Evolutionary conservation across 2,329 filamentous ascomycete species (phyloP).

Genomic region (Dendrostoma leiphaemia): DNA sequence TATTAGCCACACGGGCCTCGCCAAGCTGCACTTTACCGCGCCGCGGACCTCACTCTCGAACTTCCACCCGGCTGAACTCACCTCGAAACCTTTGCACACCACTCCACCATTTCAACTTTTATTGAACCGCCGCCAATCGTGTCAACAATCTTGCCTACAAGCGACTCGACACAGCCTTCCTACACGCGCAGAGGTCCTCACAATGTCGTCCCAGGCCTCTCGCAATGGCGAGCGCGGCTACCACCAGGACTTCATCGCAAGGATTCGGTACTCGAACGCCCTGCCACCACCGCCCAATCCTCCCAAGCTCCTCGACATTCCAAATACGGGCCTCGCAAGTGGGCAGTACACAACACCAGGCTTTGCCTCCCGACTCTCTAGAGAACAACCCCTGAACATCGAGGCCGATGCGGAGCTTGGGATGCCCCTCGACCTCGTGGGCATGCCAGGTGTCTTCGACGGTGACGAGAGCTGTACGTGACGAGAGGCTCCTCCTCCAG

Average conservation of each 20-base stretch:
- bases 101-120: not conserved
- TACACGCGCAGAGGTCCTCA: slow-evolving; percentile 1
- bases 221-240: slow-evolving; percentile 52
- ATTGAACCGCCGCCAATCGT: not conserved
- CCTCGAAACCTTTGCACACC: not conserved
- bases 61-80: slow-evolving; percentile 1
- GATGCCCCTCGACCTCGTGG: slow-evolving; percentile 94
- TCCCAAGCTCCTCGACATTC: slow-evolving; percentile 95
- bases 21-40: not conserved
- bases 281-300: slow-evolving; percentile 91
- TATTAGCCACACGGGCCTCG: not conserved
- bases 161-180: not conserved
- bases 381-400: slow-evolving; percentile 92
- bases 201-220: slow-evolving; percentile 42
- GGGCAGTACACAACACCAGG: slow-evolving; percentile 87
- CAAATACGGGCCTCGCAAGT: slow-evolving; percentile 83
- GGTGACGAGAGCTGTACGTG: slow-evolving; percentile 86
- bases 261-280: slow-evolving; percentile 92
- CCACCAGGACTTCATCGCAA: slow-evolving; percentile 96
- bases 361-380: slow-evolving; percentile 83
- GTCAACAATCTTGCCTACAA: not conserved
- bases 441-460: slow-evolving; percentile 91
- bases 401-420: slow-evolving; percentile 97
- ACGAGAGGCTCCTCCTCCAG: no score
- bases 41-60: not conserved